phyloP scores from a whole-genome alignment of 2,329 filamentous ascomycete species.

The Botrytis deweyae region DNA sequence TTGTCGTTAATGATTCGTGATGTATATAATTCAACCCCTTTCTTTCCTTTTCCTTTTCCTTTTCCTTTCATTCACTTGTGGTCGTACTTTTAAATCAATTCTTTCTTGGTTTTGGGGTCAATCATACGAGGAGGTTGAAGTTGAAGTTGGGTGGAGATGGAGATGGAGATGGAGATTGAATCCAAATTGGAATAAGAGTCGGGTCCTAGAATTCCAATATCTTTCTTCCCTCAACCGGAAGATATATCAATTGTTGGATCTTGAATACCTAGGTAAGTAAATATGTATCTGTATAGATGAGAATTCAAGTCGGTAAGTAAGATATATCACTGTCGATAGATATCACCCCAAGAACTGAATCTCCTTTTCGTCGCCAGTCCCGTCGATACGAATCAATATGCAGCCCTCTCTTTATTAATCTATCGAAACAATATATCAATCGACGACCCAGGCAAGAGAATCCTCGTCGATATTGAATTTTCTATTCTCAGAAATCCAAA shows the following conservation, averaged over 20 bases:
- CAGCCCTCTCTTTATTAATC: conserved; percentile 4
- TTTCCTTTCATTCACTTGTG: background rate
- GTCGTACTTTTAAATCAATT: background rate
- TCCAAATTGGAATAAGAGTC: background rate
- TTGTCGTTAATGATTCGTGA: background rate
- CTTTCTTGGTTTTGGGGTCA: background rate
- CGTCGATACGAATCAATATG: background rate
- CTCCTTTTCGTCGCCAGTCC: background rate
- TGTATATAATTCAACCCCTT: background rate
- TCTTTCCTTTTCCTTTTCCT: no score
- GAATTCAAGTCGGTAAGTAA: background rate
- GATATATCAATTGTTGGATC: no score
- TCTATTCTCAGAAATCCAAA: conserved; percentile 11
- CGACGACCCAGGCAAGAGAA: background rate
- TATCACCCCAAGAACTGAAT: background rate
- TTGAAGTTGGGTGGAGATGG: background rate
- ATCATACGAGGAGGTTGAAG: background rate
- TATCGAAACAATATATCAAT: background rate
- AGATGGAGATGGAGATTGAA: no score
- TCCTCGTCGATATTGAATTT: background rate
- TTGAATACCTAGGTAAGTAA: background rate
- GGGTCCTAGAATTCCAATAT: background rate
- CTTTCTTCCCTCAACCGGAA: no score
- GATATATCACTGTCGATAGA: background rate
- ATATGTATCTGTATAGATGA: background rate